Evolutionary conservation across 2,329 filamentous ascomycete genomes (phyloP), one percentile per base, ranked within the genome.

Genomic region (Colletotrichum graminicola): DNA sequence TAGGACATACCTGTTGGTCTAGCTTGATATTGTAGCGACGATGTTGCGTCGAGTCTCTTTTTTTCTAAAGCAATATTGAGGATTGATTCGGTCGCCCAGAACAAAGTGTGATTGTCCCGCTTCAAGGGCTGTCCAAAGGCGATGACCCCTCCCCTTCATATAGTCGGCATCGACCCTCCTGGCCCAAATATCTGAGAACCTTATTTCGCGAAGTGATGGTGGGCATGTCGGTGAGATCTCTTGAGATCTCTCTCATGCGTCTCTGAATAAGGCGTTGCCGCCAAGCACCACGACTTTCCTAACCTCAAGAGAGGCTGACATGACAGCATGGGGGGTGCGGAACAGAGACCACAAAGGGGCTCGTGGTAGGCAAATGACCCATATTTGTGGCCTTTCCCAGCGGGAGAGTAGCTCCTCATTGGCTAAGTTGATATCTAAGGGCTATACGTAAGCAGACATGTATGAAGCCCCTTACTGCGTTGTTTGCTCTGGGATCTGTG

Each of bases 231-330:
- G 34, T 18, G 23, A 23, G 18, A 47, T 45, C 60, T 62, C 32
- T 14, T 39, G 14, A 36, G 49, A 29, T 63, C 34, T 26, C 29
- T 62, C n/a, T 47, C 62, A 51, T n/a, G 47, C 60, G 29, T 43
- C 62, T 36, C 64, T 61, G 26, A 11, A 52, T 8, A 34, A 39
- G n/a, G 23, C 34, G 21, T 39, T 39, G 52, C 23, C 45, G 54
- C 32, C n/a, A 34, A 39, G 55, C 55, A 32, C 36, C 11, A 55
- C 34, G 11, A 23, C 61, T 65, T 68, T 54, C 51, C 43, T 26
- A 54, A 49, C 51, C 36, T 49, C 61, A 60, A 29, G 66, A 59
- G 66, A 66, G 63, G 67, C 67, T 71, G 63, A 61, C 55, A 52
- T 67, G 56, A 61, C 41, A 59, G 51, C 62, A 29, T 65, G 66